phyloP scores from a whole-genome alignment of 306 rosid genomes.

The Alnus glutinosa region DNA sequence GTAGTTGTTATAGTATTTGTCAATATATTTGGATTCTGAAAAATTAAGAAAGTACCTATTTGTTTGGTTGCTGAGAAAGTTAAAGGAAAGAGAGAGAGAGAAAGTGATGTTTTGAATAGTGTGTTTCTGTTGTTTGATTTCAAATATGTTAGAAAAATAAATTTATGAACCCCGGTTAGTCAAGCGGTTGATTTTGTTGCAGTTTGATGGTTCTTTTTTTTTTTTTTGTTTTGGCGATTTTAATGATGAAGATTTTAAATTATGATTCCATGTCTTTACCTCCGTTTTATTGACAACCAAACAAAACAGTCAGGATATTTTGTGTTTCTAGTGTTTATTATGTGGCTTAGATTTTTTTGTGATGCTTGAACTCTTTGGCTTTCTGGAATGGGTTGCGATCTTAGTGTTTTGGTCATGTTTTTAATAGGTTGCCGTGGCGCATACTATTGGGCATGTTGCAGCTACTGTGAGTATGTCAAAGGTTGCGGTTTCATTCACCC shows the following conservation, averaged over 20 bases:
- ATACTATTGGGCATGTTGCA: constrained; percentile 96
- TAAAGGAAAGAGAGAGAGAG: constrained; percentile 29
- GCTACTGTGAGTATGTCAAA: constrained; percentile 99
- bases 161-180: constrained; percentile 6
- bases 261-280: background rate
- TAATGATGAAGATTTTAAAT: background rate
- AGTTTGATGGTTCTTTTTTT: constrained; percentile 16
- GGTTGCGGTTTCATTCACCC: constrained; percentile 98
- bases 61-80: constrained; percentile 52
- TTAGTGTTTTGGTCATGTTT: constrained; percentile 20
- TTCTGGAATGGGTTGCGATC: constrained; percentile 20
- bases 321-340: background rate
- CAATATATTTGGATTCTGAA: background rate
- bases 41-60: constrained; percentile 12
- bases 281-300: background rate
- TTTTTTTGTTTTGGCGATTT: background rate
- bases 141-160: background rate
- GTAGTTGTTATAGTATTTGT: constrained; percentile 1
- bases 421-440: constrained; percentile 90
- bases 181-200: constrained; percentile 18
- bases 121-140: constrained; percentile 25
- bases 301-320: background rate
- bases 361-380: background rate
- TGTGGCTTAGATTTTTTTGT: constrained; percentile 5
- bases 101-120: constrained; percentile 34